These are phyloP conservation scores for Bacidia gigantensis DNA, from an alignment of 495 filamentous ascomycete genomes.

Conservation along the genomic window DNA sequence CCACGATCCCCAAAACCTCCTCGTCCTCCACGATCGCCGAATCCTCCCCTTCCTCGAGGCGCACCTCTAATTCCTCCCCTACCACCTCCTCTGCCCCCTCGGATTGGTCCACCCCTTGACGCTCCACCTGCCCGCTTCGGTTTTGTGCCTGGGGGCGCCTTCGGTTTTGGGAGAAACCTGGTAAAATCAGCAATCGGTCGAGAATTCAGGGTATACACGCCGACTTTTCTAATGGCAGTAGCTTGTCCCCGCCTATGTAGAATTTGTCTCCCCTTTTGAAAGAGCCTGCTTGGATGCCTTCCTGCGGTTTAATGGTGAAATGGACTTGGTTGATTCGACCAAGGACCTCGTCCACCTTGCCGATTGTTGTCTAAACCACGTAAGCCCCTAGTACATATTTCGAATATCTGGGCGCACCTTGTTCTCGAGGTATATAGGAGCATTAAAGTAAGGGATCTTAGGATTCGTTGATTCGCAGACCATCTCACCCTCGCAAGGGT, in stretches of 20 bases:
- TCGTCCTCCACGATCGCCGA: conserved; percentile 26
- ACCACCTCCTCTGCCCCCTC: conserved; percentile 30
- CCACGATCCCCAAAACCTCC: conserved; percentile 27
- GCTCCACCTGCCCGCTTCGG: conserved; percentile 45
- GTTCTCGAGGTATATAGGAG: conserved; percentile 95
- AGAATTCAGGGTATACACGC: background rate
- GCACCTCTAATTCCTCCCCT: conserved; percentile 34
- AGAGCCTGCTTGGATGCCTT: conserved; percentile 84
- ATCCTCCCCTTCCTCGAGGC: conserved; percentile 27
- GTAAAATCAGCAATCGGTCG: conserved; percentile 13
- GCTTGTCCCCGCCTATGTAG: conserved; percentile 87
- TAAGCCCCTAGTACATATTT: background rate
- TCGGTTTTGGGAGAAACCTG: conserved; percentile 88
- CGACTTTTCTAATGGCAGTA: conserved; percentile 78
- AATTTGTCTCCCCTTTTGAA: conserved; percentile 97
- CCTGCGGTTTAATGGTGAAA: conserved; percentile 94
- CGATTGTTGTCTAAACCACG: conserved; percentile 36
- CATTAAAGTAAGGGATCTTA: conserved; percentile 98
- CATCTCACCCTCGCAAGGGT: conserved; percentile 92
- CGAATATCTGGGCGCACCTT: conserved; percentile 42
- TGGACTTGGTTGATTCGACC: conserved; percentile 92
- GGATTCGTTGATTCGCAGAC: conserved; percentile 85
- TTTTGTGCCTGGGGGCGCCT: conserved; percentile 54
- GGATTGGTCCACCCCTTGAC: conserved; percentile 33
- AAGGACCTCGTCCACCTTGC: conserved; percentile 53